phyloP scores from a whole-genome alignment of 164 flowering plant species.

The Kingdonia uniflora region DNA sequence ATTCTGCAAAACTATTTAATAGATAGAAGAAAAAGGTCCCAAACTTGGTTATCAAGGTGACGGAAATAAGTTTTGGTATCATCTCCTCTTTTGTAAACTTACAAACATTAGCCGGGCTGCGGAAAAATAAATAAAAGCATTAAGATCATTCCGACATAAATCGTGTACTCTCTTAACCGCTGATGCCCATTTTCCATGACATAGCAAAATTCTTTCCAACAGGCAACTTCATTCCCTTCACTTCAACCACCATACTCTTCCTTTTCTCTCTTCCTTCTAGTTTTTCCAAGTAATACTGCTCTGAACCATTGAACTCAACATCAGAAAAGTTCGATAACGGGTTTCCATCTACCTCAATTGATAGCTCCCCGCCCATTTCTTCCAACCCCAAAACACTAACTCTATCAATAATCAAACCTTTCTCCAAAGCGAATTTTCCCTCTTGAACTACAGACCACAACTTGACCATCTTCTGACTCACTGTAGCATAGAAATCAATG shows the following conservation, averaged over 20 bases:
- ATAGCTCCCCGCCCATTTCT: conserved; percentile 25
- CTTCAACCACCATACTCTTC: conserved; percentile 44
- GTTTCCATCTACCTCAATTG: conserved; percentile 34
- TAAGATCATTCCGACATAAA: no score
- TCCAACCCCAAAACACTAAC: conserved; percentile 43
- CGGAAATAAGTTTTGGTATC: no score
- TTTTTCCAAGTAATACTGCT: conserved; percentile 22
- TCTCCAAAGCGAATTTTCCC: conserved; percentile 40
- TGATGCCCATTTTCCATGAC: conserved; percentile 53
- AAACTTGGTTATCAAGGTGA: no score
- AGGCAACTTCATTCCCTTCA: conserved; percentile 35
- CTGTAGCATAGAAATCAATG: conserved; percentile 39
- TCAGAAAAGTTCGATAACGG: conserved; percentile 14
- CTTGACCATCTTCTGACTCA: conserved; percentile 29
- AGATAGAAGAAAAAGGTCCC: no score
- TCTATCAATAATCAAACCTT: conserved; percentile 42
- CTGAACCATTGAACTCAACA: conserved; percentile 17
- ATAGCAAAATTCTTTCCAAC: conserved; percentile 54
- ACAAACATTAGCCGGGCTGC: no score
- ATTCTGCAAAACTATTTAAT: no score
- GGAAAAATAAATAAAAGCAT: no score
- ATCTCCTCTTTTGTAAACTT: no score
- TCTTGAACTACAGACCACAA: conserved; percentile 61
- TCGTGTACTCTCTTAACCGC: conserved; percentile 13
- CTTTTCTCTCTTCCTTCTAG: conserved; percentile 20